A percentile compares a stretch with the other conserved stretches of the same genome.
Evolutionary conservation across 2,329 filamentous ascomycete species (phyloP).

Genomic region (Diaporthe caulivora): DNA sequence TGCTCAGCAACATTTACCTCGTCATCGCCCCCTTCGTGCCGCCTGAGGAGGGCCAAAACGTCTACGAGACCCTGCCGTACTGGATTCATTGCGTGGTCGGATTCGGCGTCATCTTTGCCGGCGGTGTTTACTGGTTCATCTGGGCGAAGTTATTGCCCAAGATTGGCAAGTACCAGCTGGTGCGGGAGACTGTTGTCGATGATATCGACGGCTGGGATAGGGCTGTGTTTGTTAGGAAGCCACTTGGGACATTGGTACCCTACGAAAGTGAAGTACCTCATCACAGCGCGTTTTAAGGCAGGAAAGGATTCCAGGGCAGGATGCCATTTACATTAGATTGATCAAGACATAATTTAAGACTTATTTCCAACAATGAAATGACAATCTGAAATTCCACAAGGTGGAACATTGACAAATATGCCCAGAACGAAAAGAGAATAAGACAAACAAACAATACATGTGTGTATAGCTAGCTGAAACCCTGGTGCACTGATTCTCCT

Average conservation of each 20-base stretch:
- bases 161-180: conserved; percentile 66
- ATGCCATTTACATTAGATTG: too few species aligned
- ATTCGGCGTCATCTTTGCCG: conserved; percentile 61
- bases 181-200: conserved; percentile 66
- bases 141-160: conserved; percentile 54
- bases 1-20: conserved; percentile 65
- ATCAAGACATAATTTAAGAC: too few species aligned
- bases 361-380: too few species aligned
- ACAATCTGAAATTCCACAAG: too few species aligned
- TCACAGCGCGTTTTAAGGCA: not conserved
- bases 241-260: conserved; percentile 42
- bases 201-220: conserved; percentile 74
- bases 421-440: too few species aligned
- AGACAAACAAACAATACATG: too few species aligned
- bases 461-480: too few species aligned
- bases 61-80: conserved; percentile 56
- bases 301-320: too few species aligned
- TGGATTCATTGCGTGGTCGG: conserved; percentile 68
- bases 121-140: conserved; percentile 67
- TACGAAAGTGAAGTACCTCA: not conserved
- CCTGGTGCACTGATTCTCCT: too few species aligned
- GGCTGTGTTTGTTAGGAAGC: conserved; percentile 63
- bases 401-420: too few species aligned
- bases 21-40: conserved; percentile 74
- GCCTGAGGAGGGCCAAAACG: conserved; percentile 60